phyloP scores from a whole-genome alignment of 2,329 filamentous ascomycete genomes.

The Ceratocystis diversiconidia region DNA sequence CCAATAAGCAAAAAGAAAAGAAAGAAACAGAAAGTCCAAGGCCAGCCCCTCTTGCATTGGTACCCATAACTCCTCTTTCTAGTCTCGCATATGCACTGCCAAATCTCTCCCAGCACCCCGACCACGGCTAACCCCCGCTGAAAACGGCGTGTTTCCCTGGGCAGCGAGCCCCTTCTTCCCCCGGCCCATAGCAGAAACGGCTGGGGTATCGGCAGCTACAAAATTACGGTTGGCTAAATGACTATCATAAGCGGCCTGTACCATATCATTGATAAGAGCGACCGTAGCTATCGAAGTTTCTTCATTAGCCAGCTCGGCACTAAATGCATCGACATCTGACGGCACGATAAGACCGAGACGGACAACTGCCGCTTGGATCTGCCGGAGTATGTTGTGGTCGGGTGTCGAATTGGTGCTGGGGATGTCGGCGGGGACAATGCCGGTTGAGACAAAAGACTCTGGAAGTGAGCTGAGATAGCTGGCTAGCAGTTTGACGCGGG shows the following conservation, averaged over 20 bases:
- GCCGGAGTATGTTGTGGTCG: slow-evolving; percentile 65
- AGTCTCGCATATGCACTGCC: too few species aligned
- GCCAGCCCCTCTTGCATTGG: too few species aligned
- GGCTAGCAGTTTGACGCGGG: slow-evolving; percentile 55
- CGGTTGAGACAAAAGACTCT: slow-evolving; percentile 40
- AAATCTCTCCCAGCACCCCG: too few species aligned
- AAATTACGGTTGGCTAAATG: slow-evolving; percentile 67
- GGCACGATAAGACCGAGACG: slow-evolving; percentile 73
- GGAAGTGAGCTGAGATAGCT: slow-evolving; percentile 63
- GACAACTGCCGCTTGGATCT: slow-evolving; percentile 72
- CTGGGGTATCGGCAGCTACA: slow-evolving; percentile 36
- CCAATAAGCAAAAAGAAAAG: neutral
- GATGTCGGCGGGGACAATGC: slow-evolving; percentile 25
- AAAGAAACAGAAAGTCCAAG: neutral
- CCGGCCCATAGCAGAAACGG: neutral
- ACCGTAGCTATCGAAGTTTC: slow-evolving; percentile 73
- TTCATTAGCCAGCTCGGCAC: slow-evolving; percentile 59
- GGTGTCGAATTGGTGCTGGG: slow-evolving; percentile 27
- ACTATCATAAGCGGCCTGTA: slow-evolving; percentile 56
- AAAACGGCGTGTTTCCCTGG: too few species aligned
- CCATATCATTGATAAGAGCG: slow-evolving; percentile 58
- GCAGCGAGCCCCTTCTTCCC: too few species aligned
- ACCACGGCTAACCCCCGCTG: too few species aligned
- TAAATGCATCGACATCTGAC: slow-evolving; percentile 48
- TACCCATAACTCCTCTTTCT: too few species aligned